Percentiles rank a stretch among this genome's conserved stretches.
Evolutionary conservation across 768 basidiomycete genomes (phyloP).

Genomic region (Termitomyces sp.): DNA sequence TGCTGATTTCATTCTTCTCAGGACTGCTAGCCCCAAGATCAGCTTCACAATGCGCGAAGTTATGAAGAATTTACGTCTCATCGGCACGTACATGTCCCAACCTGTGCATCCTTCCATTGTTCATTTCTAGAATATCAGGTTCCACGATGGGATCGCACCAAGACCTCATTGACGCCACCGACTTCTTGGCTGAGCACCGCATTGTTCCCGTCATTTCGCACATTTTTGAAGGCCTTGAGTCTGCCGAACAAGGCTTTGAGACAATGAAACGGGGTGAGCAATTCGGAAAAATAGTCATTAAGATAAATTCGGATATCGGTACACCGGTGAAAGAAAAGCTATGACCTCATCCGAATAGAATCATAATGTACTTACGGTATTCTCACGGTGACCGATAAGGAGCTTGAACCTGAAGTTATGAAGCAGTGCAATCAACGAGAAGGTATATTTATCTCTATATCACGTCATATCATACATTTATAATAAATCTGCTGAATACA

Average conservation of each 20-base stretch:
- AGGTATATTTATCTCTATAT: constrained; percentile 5
- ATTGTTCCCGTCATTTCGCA: constrained; percentile 69
- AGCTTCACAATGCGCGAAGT: constrained; percentile 76
- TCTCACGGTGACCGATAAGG: background rate
- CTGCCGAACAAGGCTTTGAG: constrained; percentile 66
- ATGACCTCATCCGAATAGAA: background rate
- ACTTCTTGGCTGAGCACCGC: constrained; percentile 58
- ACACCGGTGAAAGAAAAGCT: constrained; percentile 5
- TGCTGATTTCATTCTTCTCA: constrained; percentile 16
- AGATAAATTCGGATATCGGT: constrained; percentile 20
- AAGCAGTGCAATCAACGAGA: constrained; percentile 1
- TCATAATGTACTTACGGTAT: background rate
- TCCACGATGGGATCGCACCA: constrained; percentile 81
- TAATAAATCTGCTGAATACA: background rate
- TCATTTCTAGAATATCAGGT: constrained; percentile 32
- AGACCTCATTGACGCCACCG: constrained; percentile 68
- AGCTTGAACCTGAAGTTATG: background rate
- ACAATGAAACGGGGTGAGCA: constrained; percentile 57
- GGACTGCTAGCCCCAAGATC: constrained; percentile 57
- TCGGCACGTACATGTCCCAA: constrained; percentile 41
- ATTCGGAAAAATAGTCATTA: constrained; percentile 75
- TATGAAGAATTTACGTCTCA: constrained; percentile 63
- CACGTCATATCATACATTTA: background rate
- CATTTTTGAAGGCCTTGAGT: constrained; percentile 59
- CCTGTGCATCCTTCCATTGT: background rate